Conservation (phyloP, 345 rosid species). For the Brassica carinata region DNA sequence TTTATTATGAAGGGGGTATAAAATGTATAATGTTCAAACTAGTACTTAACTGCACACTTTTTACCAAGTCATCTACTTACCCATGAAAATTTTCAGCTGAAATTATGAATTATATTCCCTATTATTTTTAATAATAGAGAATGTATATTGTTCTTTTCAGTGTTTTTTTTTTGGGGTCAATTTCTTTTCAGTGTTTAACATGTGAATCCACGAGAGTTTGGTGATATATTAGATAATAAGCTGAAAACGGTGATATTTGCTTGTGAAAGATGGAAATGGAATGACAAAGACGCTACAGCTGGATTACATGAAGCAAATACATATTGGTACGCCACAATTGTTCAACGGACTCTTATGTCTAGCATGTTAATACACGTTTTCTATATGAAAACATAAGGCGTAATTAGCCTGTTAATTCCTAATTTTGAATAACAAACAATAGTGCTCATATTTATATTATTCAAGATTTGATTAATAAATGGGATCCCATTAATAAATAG, state of each 20-base stretch:
- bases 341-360: constrained; percentile 29
- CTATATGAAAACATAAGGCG: background rate
- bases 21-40: background rate
- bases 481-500: too few relatives aligned
- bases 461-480: background rate
- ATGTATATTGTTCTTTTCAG: too few relatives aligned
- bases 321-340: constrained; percentile 26
- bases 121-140: background rate
- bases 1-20: too few relatives aligned
- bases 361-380: constrained; percentile 37
- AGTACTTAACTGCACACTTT: background rate
- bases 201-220: background rate
- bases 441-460: background rate
- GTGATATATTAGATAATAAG: constrained; percentile 8
- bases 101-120: background rate
- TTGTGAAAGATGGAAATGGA: constrained; percentile 29
- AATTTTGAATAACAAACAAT: background rate
- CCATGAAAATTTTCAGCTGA: background rate
- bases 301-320: constrained; percentile 34
- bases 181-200: background rate
- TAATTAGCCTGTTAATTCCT: constrained; percentile 7
- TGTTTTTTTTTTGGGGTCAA: too few relatives aligned
- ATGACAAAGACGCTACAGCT: constrained; percentile 33
- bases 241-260: constrained; percentile 26
- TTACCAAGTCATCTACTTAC: too few relatives aligned